These are phyloP conservation scores for Cercophora scortea DNA, from an alignment of 495 filamentous ascomycete genomes.

Conservation along the genomic window DNA sequence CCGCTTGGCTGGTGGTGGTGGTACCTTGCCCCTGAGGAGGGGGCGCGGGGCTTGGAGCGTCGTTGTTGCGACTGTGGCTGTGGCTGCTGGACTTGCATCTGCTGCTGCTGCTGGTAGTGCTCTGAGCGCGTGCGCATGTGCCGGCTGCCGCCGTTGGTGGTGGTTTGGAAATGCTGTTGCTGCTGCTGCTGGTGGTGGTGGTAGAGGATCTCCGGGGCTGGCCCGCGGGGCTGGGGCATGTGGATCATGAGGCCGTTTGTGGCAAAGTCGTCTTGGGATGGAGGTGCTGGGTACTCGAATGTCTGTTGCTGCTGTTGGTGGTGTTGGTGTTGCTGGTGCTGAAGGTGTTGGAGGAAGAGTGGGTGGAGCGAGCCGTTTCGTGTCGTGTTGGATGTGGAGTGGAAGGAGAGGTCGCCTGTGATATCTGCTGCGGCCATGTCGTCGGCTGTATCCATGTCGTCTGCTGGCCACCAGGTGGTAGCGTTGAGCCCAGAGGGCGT, in stretches of 20 bases:
- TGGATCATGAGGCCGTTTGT: slow-evolving; percentile 31
- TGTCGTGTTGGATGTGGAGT: background rate
- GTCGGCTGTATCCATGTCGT: slow-evolving; percentile 15
- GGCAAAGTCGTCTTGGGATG: slow-evolving; percentile 13
- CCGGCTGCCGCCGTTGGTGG: background rate
- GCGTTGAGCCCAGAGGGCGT: slow-evolving; percentile 1
- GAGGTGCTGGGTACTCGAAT: slow-evolving; percentile 20
- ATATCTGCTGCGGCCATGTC: background rate
- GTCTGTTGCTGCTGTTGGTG: slow-evolving; percentile 3
- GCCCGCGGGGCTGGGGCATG: slow-evolving; percentile 15
- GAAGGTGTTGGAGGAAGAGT: slow-evolving; percentile 1
- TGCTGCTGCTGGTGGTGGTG: background rate
- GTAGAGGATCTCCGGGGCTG: slow-evolving; percentile 5
- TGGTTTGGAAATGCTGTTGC: background rate
- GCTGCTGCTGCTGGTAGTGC: background rate
- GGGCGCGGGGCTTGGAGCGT: slow-evolving; percentile 32
- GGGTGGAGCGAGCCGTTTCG: background rate
- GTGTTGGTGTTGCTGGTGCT: slow-evolving; percentile 1
- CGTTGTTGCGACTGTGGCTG: slow-evolving; percentile 12
- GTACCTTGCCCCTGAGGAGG: slow-evolving; percentile 34
- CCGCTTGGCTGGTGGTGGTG: slow-evolving; percentile 11
- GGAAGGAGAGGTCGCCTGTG: slow-evolving; percentile 4
- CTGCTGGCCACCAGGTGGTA: background rate
- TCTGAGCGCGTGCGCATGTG: background rate
- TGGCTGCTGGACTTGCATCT: background rate